Base-by-base conservation (phyloP, 495 filamentous ascomycete genomes). In the Aspergillus ostianus region DNA sequence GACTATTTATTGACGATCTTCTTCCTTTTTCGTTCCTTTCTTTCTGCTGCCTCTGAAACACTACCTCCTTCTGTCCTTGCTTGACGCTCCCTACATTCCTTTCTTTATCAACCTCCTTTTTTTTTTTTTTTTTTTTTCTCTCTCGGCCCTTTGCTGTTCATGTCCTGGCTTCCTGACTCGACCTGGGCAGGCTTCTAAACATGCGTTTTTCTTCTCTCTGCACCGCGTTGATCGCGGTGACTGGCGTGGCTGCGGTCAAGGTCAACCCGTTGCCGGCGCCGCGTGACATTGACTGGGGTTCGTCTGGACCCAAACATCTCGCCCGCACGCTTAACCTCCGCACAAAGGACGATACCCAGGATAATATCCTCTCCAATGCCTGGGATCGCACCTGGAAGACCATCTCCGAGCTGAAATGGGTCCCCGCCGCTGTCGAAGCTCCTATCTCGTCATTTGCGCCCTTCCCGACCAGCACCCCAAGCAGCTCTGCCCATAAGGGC, bases 221-320 rank as follows among this genome's bases (percentile, higher is more conserved):
- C 23, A 57, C 68, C 50, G 65, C 73, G 55, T 58, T 64, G 29
- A 55, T 65, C n/a, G 58, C 72, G 48, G 64, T 57, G 46, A 62
- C 73, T 36, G 56, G 66, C n/a, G 70, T 66, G 12, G 67, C 63
- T 15, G 77, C 76, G 46, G 80, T 84, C 51, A 70, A 68, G 45
- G 82, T 81, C 56, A 84, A 84, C 59, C 82, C 82, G 47, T 73
- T 85, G 48, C 82, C 82, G 50, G 80, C 80, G 36, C 82, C 82
- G 15, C 74, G 73, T 55, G 73, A 76, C 55, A 83, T 85, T 64
- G 70, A 74, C 49, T 85, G 82, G 82, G 80, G 79, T 6, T 70
- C 70, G 19, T 77, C 79, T 12, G 82, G 81, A n/a, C 72, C 82
- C 21, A 78, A 78, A 51, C 53, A 67, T 17, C 68, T 83, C 2